A percentile compares a stretch with the other conserved stretches of the same genome.
Evolutionary conservation across 352 stramenopile genomes (phyloP).

Genomic region (Elongisporangium senticosum): DNA sequence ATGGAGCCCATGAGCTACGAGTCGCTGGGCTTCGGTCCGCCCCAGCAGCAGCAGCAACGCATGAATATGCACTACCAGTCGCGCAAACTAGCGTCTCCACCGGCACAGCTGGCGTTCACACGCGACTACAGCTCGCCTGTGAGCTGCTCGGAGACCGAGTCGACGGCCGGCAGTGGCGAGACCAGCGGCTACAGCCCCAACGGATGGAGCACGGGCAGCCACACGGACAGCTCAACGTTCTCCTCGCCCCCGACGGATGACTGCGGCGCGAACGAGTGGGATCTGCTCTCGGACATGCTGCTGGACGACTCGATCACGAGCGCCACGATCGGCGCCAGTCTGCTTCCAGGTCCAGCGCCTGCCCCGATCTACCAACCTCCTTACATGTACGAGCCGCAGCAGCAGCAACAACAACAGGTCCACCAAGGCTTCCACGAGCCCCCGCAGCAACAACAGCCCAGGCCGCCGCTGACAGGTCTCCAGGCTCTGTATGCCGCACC

Average conservation of each 20-base stretch:
- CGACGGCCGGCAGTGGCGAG: background rate
- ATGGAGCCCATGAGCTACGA: background rate
- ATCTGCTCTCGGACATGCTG: conserved; percentile 53
- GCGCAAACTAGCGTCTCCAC: background rate
- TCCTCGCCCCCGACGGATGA: conserved; percentile 25
- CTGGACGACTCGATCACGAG: conserved; percentile 34
- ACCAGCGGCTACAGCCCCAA: conserved; percentile 7
- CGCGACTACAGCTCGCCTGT: background rate
- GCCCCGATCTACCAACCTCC: background rate
- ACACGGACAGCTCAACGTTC: conserved; percentile 27
- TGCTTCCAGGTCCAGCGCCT: background rate
- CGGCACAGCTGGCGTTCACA: background rate
- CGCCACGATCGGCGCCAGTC: conserved; percentile 3
- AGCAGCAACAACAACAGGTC: background rate
- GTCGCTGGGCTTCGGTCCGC: background rate
- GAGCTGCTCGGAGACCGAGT: background rate
- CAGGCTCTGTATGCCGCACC: background rate
- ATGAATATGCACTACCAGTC: background rate
- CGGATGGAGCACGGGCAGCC: conserved; percentile 12
- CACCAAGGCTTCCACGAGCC: background rate
- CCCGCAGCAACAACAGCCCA: background rate
- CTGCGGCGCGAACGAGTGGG: conserved; percentile 31
- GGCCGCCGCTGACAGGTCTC: background rate
- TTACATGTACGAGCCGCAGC: conserved; percentile 1
- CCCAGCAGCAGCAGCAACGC: background rate